A percentile compares a stretch with the other conserved stretches of the same genome.
Conservation (phyloP, 2,329 filamentous ascomycete species). For the Colletotrichum tamarilloi region DNA sequence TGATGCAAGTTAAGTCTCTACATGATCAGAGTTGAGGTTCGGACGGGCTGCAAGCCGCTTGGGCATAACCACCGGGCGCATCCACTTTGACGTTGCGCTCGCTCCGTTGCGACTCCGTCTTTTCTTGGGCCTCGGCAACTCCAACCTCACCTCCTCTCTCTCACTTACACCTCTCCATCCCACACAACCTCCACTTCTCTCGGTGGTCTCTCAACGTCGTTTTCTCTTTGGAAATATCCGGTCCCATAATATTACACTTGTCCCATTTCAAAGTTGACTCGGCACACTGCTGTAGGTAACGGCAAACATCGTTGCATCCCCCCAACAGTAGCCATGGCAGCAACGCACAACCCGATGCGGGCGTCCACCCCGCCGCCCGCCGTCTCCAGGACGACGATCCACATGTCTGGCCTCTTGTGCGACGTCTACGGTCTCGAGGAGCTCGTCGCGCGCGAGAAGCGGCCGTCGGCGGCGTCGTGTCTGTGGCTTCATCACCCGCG, state of each 20-base stretch:
- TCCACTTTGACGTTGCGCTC: constrained; percentile 3
- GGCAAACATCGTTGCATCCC: too few relatives aligned
- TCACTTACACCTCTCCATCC: neutral
- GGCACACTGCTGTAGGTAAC: too few relatives aligned
- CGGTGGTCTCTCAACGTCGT: neutral
- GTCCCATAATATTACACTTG: neutral
- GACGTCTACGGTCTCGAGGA: constrained; percentile 86
- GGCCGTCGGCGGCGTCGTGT: constrained; percentile 71
- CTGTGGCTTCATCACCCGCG: constrained; percentile 95
- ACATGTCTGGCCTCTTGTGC: constrained; percentile 82
- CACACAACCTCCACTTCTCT: neutral
- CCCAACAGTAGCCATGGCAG: constrained; percentile 36
- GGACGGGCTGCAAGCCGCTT: neutral
- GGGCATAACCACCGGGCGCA: neutral
- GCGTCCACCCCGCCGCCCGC: constrained; percentile 51
- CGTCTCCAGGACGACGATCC: constrained; percentile 73
- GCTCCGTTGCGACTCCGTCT: neutral
- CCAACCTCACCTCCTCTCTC: constrained; percentile 5
- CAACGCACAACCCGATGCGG: constrained; percentile 37
- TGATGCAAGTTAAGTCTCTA: neutral
- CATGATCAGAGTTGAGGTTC: neutral
- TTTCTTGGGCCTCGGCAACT: constrained; percentile 26
- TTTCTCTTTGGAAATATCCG: neutral
- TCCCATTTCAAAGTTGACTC: too few relatives aligned
- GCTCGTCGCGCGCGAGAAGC: constrained; percentile 55